phyloP scores from a whole-genome alignment of 2,329 filamentous ascomycete species.

The Sporothrix schenckii region DNA sequence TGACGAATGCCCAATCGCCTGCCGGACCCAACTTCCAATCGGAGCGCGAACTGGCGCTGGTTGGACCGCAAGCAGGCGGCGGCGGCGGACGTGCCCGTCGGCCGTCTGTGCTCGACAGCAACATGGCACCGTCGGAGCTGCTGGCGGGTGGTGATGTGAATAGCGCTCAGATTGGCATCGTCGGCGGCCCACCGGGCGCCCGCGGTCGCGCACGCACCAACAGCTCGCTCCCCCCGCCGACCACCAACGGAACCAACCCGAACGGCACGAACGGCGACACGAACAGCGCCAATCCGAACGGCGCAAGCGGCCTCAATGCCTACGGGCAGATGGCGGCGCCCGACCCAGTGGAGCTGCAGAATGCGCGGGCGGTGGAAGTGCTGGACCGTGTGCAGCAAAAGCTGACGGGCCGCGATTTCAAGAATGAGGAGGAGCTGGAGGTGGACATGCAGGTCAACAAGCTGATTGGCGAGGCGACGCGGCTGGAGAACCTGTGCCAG shows the following conservation, averaged over 20 bases:
- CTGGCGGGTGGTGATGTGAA: slow-evolving; percentile 45
- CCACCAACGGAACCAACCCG: slow-evolving; percentile 39
- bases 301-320: slow-evolving; percentile 33
- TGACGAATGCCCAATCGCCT: slow-evolving; percentile 67
- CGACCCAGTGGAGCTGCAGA: slow-evolving; percentile 77
- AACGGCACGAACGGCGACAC: slow-evolving; percentile 33
- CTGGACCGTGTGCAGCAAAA: slow-evolving; percentile 92
- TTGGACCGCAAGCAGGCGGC: slow-evolving; percentile 46
- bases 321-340: slow-evolving; percentile 37
- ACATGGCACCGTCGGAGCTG: slow-evolving; percentile 62
- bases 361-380: slow-evolving; percentile 88
- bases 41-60: slow-evolving; percentile 60
- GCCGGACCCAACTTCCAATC: slow-evolving; percentile 68
- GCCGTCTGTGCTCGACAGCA: slow-evolving; percentile 69
- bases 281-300: neutral
- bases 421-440: slow-evolving; percentile 78
- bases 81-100: slow-evolving; percentile 59
- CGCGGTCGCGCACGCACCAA: slow-evolving; percentile 63
- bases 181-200: slow-evolving; percentile 50
- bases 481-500: slow-evolving; percentile 95
- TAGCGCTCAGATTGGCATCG: slow-evolving; percentile 41
- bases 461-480: slow-evolving; percentile 91
- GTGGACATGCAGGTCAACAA: slow-evolving; percentile 91
- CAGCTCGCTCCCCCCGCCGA: slow-evolving; percentile 51
- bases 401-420: slow-evolving; percentile 90